A percentile compares a stretch with the other conserved stretches of the same genome.
Evolutionary conservation across 1,139 yeast species (phyloP).

Genomic region (Komagataea norvegica): DNA sequence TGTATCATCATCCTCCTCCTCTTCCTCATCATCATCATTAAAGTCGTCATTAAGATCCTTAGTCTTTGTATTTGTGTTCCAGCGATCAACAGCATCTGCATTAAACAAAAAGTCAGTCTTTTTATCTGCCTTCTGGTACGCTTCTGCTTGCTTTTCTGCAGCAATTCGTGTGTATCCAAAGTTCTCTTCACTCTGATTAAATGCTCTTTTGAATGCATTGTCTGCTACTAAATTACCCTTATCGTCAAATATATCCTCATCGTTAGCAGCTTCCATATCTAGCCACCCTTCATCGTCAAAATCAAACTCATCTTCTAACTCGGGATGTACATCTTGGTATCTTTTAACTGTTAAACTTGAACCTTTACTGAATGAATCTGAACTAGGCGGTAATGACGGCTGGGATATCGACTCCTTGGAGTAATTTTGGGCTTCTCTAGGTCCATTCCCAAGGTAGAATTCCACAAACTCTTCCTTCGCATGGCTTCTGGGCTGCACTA

Average conservation of each 20-base stretch:
- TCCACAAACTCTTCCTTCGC: conserved; percentile 16
- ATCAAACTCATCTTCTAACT: conserved; percentile 2
- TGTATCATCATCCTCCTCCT: conserved; percentile 28
- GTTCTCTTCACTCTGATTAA: conserved; percentile 27
- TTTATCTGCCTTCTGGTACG: conserved; percentile 67
- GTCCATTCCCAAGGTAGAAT: conserved; percentile 21
- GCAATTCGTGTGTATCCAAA: conserved; percentile 87
- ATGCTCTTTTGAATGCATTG: conserved; percentile 12
- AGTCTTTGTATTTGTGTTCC: too few species aligned
- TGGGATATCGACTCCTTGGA: not conserved
- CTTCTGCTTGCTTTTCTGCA: conserved; percentile 80
- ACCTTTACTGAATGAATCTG: conserved; percentile 3
- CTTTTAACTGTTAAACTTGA: conserved; percentile 5
- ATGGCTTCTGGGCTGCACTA: too few species aligned
- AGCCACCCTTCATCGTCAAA: conserved; percentile 42
- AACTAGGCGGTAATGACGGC: not conserved
- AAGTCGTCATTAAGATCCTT: conserved; percentile 8
- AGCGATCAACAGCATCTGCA: too few species aligned
- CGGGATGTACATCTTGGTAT: conserved; percentile 1
- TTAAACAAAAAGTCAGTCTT: conserved; percentile 80
- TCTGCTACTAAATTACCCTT: conserved; percentile 37
- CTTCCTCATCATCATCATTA: conserved; percentile 21
- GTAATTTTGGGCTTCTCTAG: not conserved
- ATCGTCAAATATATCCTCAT: conserved; percentile 52
- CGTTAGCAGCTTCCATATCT: conserved; percentile 58